Base-by-base conservation (phyloP, 805 yeast species). In the Phaffomyces thermotolerans region DNA sequence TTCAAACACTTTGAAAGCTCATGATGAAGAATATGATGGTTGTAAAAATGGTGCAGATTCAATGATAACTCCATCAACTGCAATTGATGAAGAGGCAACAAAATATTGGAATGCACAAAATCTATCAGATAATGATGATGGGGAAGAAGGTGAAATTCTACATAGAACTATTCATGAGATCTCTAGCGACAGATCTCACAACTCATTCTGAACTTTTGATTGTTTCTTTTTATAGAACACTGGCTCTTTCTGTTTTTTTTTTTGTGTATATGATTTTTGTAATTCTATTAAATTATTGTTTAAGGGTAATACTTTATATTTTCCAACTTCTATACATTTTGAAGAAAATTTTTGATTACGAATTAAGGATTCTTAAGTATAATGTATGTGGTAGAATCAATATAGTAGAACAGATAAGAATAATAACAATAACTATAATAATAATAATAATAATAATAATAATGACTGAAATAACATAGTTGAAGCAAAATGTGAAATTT, bases 21-120 rank as follows among this genome's bases (percentile, higher is more conserved):
- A 46, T 13, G 45, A 35, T 10, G 50, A 39, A 30, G 43, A 27
- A 24, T 20, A 32, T 12, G 37, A 29, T 6, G 34, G 24, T 24
- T 36, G 34, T 14, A 43, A 42, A 13, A 24, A 20, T 20, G 18
- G 9, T 2, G 42, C 32, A 22, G 58, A 56, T 3, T 49, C 45
- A 30, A 34, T 60, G 4, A 56, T 50, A 38, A 63, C 68, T 1
- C 68, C 69, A 34, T 49, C 64, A 30, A 59, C 69, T 1, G 58
- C 57, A 3, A 63, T 60, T 17, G 71, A 63, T 24, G 63, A 60
- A 27, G 66, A 63, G 15, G 66, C 65, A 2, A 60, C 59, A 41
- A 56, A 15, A 22, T 34, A 51, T 36, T 63, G 60, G 39, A 65
- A 70, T 70, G 36, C 58, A 20, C 56, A 49, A 20, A 51, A 45